Evolutionary conservation across 495 filamentous ascomycete genomes (phyloP), one percentile per base, ranked within the genome.

Genomic region (Neurospora sp.): DNA sequence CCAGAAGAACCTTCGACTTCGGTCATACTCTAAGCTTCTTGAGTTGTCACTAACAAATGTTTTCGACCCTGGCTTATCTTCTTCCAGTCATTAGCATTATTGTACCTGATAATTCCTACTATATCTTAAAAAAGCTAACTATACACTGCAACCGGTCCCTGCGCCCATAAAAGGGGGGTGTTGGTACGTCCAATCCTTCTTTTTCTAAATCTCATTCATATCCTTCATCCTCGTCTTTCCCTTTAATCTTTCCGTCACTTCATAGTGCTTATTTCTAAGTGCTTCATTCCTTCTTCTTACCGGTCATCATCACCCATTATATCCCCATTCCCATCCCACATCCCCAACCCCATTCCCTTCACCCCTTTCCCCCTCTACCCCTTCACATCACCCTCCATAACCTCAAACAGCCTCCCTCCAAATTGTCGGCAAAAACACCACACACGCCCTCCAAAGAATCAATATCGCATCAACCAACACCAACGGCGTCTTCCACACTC

Each of bases 381-480:
- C 9, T 37, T n/a, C 10, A 2, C 39, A 17, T 15, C n/a, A 13
- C 62, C 9, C 10, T 11, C 38, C 38, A 1, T 2, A 11, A 11
- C 38, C 54, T 71, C 73, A 78, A 69, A n/a, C 11, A 59, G 71
- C 71, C 83, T 93, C 91, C 7, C 85, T 83, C 74, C 86, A 88
- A 73, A 97, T 91, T 76, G 93, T 94, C 4, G 94, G 94, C 78
- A 96, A 88, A 73, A 98, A 92, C 37, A 97, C 95, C 59, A 93
- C 82, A 77, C 93, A 96, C 4, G 94, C 94, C 73, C 90, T 97
- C 87, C 89, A 95, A 74, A 97, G 91, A 71, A 98, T 90, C 74
- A 87, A 81, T 9, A 92, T 75, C 39, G 88, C 88, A 76, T 88
- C 85, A 73, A 90, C 77, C 5, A 92, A 72, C 45, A 89, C 86